A percentile compares a stretch with the other conserved stretches of the same genome.
Conservation (phyloP, 371 early-diverging fungal genomes). For the Basidiobolus meristosporus region DNA sequence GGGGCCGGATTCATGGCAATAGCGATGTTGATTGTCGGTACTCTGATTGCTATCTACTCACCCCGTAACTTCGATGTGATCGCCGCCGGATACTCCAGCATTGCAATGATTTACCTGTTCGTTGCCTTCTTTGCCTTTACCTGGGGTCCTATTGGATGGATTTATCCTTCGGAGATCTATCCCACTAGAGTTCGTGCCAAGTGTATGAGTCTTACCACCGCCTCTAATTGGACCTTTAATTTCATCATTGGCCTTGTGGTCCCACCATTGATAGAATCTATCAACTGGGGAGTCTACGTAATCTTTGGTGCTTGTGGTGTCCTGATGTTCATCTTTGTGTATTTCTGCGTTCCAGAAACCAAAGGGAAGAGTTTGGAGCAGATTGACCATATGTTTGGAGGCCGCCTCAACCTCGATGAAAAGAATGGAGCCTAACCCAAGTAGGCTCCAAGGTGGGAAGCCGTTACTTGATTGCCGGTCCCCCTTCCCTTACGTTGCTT, state of each 20-base stretch:
- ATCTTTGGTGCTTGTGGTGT: constrained; percentile 39
- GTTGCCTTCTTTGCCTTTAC: constrained; percentile 59
- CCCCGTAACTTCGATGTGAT: constrained; percentile 8
- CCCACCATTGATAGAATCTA: constrained; percentile 29
- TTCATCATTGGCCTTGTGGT: constrained; percentile 38
- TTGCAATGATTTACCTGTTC: too few relatives aligned
- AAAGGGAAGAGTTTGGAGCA: constrained; percentile 56
- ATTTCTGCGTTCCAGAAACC: constrained; percentile 65
- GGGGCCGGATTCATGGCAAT: constrained; percentile 30
- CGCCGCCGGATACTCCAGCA: constrained; percentile 38
- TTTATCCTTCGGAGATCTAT: constrained; percentile 83
- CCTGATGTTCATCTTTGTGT: constrained; percentile 29
- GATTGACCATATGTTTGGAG: constrained; percentile 42
- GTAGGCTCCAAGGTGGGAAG: too few relatives aligned
- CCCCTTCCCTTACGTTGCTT: too few relatives aligned
- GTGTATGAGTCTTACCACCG: constrained; percentile 68
- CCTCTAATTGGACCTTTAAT: constrained; percentile 81
- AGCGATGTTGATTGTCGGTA: constrained; percentile 20
- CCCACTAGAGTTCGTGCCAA: constrained; percentile 53
- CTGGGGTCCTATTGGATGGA: constrained; percentile 89
- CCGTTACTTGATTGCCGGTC: too few relatives aligned
- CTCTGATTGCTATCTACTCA: constrained; percentile 12
- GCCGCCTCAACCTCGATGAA: too few relatives aligned
- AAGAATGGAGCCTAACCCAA: too few relatives aligned
- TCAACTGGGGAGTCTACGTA: constrained; percentile 16